Conservation (phyloP, 2,329 filamentous ascomycete species). For the Dryadomyces quercivorus region DNA sequence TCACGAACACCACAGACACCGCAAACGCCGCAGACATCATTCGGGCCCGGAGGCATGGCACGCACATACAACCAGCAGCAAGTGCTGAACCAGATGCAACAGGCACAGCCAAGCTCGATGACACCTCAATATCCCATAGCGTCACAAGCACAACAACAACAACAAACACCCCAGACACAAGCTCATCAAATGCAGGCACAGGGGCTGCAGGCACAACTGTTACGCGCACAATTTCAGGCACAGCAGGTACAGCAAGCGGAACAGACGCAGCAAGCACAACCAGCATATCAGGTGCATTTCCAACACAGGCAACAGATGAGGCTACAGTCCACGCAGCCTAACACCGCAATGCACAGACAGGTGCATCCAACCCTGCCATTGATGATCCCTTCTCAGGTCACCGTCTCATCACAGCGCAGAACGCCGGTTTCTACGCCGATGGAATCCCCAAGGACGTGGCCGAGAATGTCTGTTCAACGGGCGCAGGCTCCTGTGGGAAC, state of each 20-base stretch:
- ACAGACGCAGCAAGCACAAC: not conserved
- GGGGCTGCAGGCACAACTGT: not conserved
- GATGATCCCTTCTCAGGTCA: too few relatives aligned
- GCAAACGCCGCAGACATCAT: too few relatives aligned
- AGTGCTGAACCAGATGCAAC: not conserved
- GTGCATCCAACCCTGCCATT: too few relatives aligned
- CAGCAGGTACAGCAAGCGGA: not conserved
- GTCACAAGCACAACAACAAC: slow-evolving; percentile 1
- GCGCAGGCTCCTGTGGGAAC: too few relatives aligned
- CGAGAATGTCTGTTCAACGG: too few relatives aligned
- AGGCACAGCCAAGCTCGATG: slow-evolving; percentile 2
- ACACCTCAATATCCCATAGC: not conserved
- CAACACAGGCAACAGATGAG: not conserved
- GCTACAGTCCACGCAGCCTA: not conserved
- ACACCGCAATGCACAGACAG: not conserved
- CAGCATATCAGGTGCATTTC: not conserved
- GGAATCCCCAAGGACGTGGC: too few relatives aligned
- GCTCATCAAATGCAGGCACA: not conserved
- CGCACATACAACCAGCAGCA: not conserved
- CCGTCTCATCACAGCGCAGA: too few relatives aligned
- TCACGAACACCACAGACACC: too few relatives aligned
- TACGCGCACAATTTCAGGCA: not conserved
- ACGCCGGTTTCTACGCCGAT: too few relatives aligned
- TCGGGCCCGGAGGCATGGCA: too few relatives aligned
- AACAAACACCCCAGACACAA: slow-evolving; percentile 5